These are phyloP conservation scores for Fusarium sp. DNA, from an alignment of 2,329 filamentous ascomycete species.

Conservation along the genomic window DNA sequence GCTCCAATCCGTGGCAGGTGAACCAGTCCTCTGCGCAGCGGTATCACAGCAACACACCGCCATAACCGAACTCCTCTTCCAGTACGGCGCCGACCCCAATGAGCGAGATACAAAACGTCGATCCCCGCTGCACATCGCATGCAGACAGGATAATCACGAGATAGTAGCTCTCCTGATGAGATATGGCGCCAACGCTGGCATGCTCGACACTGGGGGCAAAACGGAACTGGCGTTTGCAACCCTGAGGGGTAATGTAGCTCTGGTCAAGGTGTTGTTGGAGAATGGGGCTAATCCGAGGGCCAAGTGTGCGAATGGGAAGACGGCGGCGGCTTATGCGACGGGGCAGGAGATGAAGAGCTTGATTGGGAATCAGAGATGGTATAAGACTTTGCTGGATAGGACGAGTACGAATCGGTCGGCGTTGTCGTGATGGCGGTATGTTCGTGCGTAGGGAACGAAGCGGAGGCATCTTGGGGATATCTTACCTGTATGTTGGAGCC, in stretches of 20 bases:
- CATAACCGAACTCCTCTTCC: not conserved
- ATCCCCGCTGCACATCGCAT: not conserved
- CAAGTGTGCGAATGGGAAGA: slow-evolving; percentile 6
- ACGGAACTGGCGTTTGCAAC: not conserved
- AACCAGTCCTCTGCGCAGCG: not conserved
- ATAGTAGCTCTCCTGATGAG: not conserved
- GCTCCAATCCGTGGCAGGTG: accelerated
- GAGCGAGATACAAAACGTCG: not conserved
- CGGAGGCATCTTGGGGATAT: accelerated
- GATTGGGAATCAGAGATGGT: not conserved
- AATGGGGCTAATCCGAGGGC: not conserved
- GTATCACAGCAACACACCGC: accelerated
- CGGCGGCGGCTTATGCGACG: not conserved
- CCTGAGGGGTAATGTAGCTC: not conserved
- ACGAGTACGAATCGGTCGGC: not conserved
- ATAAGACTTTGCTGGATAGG: not conserved
- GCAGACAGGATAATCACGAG: not conserved
- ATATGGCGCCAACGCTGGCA: not conserved
- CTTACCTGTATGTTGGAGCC: not conserved
- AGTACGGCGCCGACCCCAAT: not conserved
- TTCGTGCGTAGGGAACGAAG: not conserved
- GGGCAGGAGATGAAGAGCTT: not conserved
- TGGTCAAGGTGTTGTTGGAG: not conserved
- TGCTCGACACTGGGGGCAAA: not conserved
- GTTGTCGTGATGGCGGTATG: not conserved